Evolutionary conservation across 2,329 filamentous ascomycete species (phyloP).

Genomic region (Monilinia polystroma): DNA sequence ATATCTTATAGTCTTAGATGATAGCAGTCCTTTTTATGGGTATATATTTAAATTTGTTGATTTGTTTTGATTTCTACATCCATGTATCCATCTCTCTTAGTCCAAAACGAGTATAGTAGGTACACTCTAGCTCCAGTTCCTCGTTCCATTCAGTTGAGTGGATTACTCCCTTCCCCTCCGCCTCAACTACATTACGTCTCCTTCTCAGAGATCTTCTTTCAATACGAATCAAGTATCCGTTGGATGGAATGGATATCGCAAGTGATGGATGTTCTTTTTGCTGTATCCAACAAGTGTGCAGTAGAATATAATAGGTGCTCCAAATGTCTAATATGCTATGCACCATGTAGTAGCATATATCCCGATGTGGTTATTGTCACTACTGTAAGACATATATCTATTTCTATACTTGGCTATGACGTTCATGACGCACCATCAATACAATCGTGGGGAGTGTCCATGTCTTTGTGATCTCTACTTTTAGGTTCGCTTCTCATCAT

Average conservation of each 20-base stretch:
- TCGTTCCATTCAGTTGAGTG: background rate
- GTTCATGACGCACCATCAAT: no score
- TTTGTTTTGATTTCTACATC: background rate
- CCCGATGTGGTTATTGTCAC: no score
- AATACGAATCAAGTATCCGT: background rate
- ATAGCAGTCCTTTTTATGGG: rapidly evolving
- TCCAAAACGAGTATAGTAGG: background rate
- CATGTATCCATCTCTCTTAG: background rate
- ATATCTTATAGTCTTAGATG: constrained; percentile 5
- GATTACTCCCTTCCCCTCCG: no score
- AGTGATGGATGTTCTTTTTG: background rate
- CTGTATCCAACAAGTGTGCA: background rate
- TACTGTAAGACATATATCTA: no score
- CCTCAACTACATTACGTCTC: background rate
- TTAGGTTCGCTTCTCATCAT: no score
- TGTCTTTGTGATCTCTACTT: no score
- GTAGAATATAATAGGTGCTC: background rate
- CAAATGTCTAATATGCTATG: no score
- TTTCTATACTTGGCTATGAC: no score
- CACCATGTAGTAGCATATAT: no score
- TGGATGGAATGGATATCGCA: background rate
- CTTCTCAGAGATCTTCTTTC: background rate
- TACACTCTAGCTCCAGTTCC: background rate
- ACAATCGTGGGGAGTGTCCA: no score
- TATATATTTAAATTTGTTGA: rapidly evolving